Evolutionary conservation across 208 protist genomes (phyloP), one percentile per base, ranked within the genome.

Genomic region (Crithidia mellificae): DNA sequence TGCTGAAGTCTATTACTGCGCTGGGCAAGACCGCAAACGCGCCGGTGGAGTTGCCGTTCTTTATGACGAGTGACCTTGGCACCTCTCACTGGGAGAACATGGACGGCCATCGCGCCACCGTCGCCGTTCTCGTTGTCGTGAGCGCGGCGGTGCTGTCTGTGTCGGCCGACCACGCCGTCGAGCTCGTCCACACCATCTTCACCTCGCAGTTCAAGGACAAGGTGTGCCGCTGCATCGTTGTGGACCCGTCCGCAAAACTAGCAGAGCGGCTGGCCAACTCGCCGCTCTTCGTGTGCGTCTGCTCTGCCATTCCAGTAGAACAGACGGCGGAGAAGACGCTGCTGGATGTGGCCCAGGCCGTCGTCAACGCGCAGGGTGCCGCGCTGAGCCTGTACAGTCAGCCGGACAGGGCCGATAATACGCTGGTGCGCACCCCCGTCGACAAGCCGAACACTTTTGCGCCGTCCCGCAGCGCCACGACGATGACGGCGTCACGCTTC

Each of bases 31-130:
- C 46, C 14, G 41, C 64, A 15, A 68, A 52, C 54, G 32, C n/a
- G 24, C 47, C 51, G 32, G 65, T 68, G 1, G 59, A 58, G 58
- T 52, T 96, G 41, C 73, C 61, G 6, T 69, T 92, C 25, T 75
- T 59, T 24, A 27, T 89, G 50, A 69, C 67, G 17, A 74, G 74
- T 27, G 77, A 88, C 38, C 44, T 88, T 38, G 80, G 74, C 27
- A 73, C 88, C 0, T 92, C 88, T 6, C 73, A 83, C 12, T 96
- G 86, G 85, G 87, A 90, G 29, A 83, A 90, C 49, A 81, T 96
- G 73, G 88, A 96, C 44, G 63, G 67, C 5, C 83, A 90, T 43
- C 80, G 75, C 47, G 63, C 65, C 25, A 72, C 79, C 1, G 52
- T 75, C 3, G 84, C 80, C 5, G 88, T 94, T 4, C 46, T 96